Evolutionary conservation across 495 filamentous ascomycete genomes (phyloP).

Genomic region (Pyrenula aspistea): DNA sequence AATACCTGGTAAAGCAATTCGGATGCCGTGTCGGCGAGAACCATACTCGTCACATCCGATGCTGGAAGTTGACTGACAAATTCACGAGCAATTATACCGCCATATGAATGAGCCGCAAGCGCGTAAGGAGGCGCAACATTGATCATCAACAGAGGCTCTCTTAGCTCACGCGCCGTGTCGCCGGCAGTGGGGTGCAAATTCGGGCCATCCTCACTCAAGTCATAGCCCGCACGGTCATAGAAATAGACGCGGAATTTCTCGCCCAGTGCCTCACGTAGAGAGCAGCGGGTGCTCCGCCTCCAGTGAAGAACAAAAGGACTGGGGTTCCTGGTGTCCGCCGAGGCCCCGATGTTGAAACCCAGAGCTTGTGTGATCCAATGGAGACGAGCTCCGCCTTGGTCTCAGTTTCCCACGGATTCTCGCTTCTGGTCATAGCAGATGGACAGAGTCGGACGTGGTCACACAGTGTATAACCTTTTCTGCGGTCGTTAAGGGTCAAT

Average conservation of each 20-base stretch:
- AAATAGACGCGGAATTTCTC: constrained; percentile 19
- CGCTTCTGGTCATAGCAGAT: neutral
- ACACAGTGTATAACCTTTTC: no score
- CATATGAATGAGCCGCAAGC: constrained; percentile 39
- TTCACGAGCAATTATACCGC: constrained; percentile 35
- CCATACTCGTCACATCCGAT: constrained; percentile 22
- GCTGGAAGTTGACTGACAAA: constrained; percentile 24
- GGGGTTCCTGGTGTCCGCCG: constrained; percentile 13
- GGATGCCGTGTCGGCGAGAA: constrained; percentile 24
- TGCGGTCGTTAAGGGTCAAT: no score
- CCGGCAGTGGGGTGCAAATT: neutral
- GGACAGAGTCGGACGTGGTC: no score
- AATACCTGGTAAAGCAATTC: constrained; percentile 17
- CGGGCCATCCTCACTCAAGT: constrained; percentile 18
- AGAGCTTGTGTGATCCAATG: constrained; percentile 27
- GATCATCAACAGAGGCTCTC: constrained; percentile 13
- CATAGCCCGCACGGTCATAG: constrained; percentile 31
- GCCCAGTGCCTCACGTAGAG: constrained; percentile 25
- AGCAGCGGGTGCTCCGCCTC: constrained; percentile 30
- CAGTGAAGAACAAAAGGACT: constrained; percentile 31
- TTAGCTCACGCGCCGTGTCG: constrained; percentile 20
- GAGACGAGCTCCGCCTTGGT: neutral
- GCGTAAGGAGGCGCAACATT: constrained; percentile 20
- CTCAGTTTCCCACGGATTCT: neutral
- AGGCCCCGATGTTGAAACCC: constrained; percentile 13